Evolutionary conservation across 1,139 yeast species (phyloP).

Genomic region (Debaryomyces subglobosus): DNA sequence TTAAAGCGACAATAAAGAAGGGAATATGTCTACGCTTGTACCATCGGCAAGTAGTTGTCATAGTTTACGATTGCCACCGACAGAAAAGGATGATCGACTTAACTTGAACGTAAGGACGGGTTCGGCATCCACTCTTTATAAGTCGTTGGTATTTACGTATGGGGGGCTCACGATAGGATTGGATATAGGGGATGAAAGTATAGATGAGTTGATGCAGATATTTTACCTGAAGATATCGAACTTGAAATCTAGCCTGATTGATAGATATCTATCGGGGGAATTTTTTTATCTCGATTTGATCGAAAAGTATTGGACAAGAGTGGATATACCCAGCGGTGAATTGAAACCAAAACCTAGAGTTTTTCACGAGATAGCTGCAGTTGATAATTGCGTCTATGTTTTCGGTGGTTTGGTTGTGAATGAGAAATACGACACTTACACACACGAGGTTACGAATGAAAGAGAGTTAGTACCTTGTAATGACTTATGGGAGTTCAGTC

Average conservation of each 20-base stretch:
- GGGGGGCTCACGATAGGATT: conserved; percentile 73
- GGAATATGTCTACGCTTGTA: conserved; percentile 45
- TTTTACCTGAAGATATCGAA: conserved; percentile 31
- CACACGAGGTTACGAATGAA: conserved; percentile 13
- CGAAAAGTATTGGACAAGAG: conserved; percentile 57
- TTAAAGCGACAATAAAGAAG: neutral
- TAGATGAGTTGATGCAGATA: conserved; percentile 29
- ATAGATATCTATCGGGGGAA: conserved; percentile 57
- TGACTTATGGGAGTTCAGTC: conserved; percentile 69
- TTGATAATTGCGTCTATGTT: conserved; percentile 53
- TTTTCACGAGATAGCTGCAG: conserved; percentile 58
- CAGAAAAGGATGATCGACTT: conserved; percentile 47
- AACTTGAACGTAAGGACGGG: conserved; percentile 67
- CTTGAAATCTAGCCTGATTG: conserved; percentile 31
- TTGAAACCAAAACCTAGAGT: conserved; percentile 56
- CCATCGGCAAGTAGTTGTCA: conserved; percentile 56
- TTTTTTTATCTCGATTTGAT: conserved; percentile 59
- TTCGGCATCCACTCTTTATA: conserved; percentile 57
- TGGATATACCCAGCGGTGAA: conserved; percentile 20
- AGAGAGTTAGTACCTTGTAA: conserved; percentile 49
- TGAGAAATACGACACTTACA: conserved; percentile 14
- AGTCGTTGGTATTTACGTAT: conserved; percentile 61
- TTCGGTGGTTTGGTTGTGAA: conserved; percentile 61
- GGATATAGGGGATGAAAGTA: conserved; percentile 43
- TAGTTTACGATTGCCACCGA: conserved; percentile 48